Evolutionary conservation across 805 yeast species (phyloP).

Genomic region (Jamesozyma jinghongensis): DNA sequence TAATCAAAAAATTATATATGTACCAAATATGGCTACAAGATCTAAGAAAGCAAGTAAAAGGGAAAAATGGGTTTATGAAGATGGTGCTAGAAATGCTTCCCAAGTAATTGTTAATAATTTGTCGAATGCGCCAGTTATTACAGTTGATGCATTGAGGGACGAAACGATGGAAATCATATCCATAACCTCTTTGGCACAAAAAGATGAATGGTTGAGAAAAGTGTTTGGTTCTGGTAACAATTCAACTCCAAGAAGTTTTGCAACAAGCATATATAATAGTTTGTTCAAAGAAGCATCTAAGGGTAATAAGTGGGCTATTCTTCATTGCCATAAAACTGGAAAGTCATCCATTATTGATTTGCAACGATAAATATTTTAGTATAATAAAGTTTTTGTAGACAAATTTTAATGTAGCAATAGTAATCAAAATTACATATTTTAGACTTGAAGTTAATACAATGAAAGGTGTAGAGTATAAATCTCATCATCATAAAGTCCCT

Average conservation of each 20-base stretch:
- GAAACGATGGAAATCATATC: constrained; percentile 80
- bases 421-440: too few species aligned
- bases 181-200: constrained; percentile 61
- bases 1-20: constrained; percentile 50
- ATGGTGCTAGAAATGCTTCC: constrained; percentile 57
- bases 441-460: too few species aligned
- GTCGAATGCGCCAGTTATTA: constrained; percentile 60
- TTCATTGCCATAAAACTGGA: constrained; percentile 72
- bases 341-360: constrained; percentile 59
- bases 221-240: constrained; percentile 71
- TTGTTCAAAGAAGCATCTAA: constrained; percentile 63
- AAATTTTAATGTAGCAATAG: background rate
- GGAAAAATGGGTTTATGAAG: constrained; percentile 71
- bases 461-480: background rate
- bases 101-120: constrained; percentile 45
- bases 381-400: background rate
- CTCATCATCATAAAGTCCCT: background rate
- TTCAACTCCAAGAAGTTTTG: constrained; percentile 71
- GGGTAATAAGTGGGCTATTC: constrained; percentile 66
- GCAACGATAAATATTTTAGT: constrained; percentile 36
- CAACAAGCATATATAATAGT: constrained; percentile 61
- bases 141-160: constrained; percentile 68
- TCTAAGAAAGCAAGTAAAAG: constrained; percentile 67
- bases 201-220: constrained; percentile 70
- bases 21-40: constrained; percentile 74